Base-by-base conservation (phyloP, 1,284 basidiomycete species). In the Chalciporus sp. region DNA sequence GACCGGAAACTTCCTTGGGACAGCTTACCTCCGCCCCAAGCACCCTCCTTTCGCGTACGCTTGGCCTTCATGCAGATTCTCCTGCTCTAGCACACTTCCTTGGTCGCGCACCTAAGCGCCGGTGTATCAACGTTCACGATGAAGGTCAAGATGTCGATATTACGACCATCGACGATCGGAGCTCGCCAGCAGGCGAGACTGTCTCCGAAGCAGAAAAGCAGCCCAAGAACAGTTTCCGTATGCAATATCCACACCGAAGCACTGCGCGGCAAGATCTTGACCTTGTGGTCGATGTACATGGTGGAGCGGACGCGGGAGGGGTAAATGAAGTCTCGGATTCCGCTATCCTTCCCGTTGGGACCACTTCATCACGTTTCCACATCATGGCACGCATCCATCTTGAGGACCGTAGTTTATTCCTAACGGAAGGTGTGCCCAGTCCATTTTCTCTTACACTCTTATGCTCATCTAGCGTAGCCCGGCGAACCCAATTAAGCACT, bases 11-110 rank as follows among this genome's bases (percentile, higher is more conserved):
- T 39, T 26, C 39, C 20, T 42, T 49, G 20, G 49, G 63, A 42
- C 35, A 49, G 37, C 42, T 29, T 4, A 31, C 42, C 19, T 48
- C 48, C 4, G 19, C 46, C 26, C 62, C 58, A 48, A 74, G 70
- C 37, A 76, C 76, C 10, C 75, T 80, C 50, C 61, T 89, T 20
- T 81, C 80, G 3, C 75, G 79, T 51, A 86, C 84, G 2, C 76
- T 91, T 29, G 89, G 88, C 17, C 72, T 83, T 51, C 88, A 90
- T 56, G 78, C 77, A 42, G 85, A 90, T 56, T 83, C 85, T 3
- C 84, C 87, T 23, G 84, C 86, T 4, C 76, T 91, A 33, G 89
- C 89, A 3, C 80, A 77, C 2, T 88, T 88, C 63, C 74, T 91
- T 5, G 87, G 88, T 6, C 82, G 83, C 60, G 72, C 76, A 26